Evolutionary conservation across 1,284 basidiomycete species (phyloP).

Genomic region (Moesziomyces antarcticus): DNA sequence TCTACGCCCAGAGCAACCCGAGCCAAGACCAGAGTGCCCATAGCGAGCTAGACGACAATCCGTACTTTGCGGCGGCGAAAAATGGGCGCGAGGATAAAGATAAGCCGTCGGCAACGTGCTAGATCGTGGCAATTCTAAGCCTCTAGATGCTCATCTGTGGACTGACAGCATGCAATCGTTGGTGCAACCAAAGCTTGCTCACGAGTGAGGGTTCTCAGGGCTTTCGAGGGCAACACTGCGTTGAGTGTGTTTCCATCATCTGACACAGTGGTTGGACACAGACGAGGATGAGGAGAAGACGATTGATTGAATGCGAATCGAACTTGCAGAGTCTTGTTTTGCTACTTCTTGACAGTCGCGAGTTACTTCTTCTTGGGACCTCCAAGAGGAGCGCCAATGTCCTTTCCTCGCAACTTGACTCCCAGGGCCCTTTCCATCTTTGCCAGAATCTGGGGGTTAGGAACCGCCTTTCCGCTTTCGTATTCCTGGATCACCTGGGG

Average conservation of each 20-base stretch:
- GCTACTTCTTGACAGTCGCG: too few relatives aligned
- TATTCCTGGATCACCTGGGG: conserved; percentile 88
- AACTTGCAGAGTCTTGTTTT: too few relatives aligned
- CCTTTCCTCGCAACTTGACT: conserved; percentile 78
- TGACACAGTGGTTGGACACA: too few relatives aligned
- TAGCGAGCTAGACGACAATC: conserved; percentile 4
- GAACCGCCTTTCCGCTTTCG: conserved; percentile 83
- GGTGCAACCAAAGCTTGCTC: too few relatives aligned
- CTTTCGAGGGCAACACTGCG: too few relatives aligned
- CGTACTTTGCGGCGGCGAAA: conserved; percentile 13
- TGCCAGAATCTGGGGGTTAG: conserved; percentile 86
- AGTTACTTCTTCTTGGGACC: conserved; percentile 59
- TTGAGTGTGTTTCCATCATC: too few relatives aligned
- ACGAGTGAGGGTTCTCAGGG: too few relatives aligned
- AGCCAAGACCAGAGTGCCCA: not conserved
- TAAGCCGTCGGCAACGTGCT: not conserved
- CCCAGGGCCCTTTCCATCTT: conserved; percentile 91
- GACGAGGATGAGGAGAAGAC: too few relatives aligned
- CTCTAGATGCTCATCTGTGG: too few relatives aligned
- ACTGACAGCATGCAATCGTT: too few relatives aligned
- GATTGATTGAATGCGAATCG: too few relatives aligned
- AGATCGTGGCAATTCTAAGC: not conserved
- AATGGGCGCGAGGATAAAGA: not conserved
- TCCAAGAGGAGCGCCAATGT: conserved; percentile 60
- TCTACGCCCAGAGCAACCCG: conserved; percentile 9